Evolutionary conservation across 306 rosid species (phyloP), one percentile per base, ranked within the genome.

Genomic region (Cucurbita pepo): DNA sequence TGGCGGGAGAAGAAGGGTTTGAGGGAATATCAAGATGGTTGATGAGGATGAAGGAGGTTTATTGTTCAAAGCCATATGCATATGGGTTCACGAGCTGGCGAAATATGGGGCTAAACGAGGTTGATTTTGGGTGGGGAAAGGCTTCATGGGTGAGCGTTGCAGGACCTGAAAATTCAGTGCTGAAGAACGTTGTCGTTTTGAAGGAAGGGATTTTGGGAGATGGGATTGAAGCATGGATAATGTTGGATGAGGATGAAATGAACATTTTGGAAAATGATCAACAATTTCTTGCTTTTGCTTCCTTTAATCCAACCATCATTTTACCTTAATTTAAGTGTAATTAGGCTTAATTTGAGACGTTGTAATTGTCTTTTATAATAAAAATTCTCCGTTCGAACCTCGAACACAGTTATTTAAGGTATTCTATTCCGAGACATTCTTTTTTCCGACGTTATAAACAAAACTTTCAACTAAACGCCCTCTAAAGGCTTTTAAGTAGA

Each of bases 121-220:
- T 61, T 10, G 74, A 78, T 30, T 73, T 78, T 16, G 81, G 81
- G 40, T 78, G 74, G 77, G 81, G 77, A 5, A 73, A 62, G 48
- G 75, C 81, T 6, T 34, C 45, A 1, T 78, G 77, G 81, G 69
- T 65, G 9, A 73, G 77, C 53, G 1, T 43, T 19, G 77, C 56
- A 22, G 77, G 77, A 16, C 54, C 63, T 15, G 69, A 30, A 25
- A 25, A 44, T 41, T 57, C 65, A 43, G 25, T 56, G 18, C 38
- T 73, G 30, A 73, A 64, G 41, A 73, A 73, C 34, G 10, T 57
- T 41, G 67, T 73, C 45, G 50, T 73, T 44, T 34, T 73, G 69
- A 25, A 38, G 38, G 77, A 73, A 21, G 63, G 15, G 43, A 43
- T 4, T 41, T 57, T 13, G 16, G 77, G 77, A 22, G 77, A 73